A percentile compares a stretch with the other conserved stretches of the same genome.
These are phyloP conservation scores for Tetradesmus lagerheimii DNA, from an alignment of 139 green algal species.

Conservation along the genomic window DNA sequence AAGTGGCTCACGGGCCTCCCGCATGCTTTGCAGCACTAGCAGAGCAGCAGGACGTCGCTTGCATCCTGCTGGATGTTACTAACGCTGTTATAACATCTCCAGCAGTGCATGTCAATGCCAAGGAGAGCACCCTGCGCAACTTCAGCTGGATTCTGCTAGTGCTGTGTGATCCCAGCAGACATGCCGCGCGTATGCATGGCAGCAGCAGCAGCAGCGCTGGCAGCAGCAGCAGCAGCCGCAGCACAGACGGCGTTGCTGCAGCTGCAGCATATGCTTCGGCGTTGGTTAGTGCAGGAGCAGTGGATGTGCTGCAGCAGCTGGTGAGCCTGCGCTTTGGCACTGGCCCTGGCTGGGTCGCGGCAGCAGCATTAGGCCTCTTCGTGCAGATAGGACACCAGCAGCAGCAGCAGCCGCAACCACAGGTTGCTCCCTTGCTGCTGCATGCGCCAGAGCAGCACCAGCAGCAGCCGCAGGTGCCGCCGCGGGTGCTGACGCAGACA, in stretches of 20 bases:
- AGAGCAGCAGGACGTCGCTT: neutral
- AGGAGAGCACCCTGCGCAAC: constrained; percentile 35
- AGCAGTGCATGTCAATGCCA: neutral
- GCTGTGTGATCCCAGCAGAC: neutral
- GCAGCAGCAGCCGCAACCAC: neutral
- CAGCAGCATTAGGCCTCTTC: neutral
- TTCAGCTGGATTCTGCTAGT: constrained; percentile 19
- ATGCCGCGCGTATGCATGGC: too few species aligned
- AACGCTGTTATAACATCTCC: neutral
- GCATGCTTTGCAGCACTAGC: neutral
- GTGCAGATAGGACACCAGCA: neutral
- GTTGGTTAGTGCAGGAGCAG: neutral
- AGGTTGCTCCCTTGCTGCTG: neutral
- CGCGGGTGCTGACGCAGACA: neutral
- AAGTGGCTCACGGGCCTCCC: constrained; percentile 21
- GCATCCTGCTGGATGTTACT: neutral
- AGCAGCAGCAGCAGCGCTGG: constrained; percentile 1
- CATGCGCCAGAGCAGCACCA: constrained; percentile 12
- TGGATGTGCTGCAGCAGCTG: constrained; percentile 21
- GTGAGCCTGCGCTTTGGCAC: neutral
- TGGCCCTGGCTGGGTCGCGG: neutral
- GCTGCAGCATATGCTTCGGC: neutral
- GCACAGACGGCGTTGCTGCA: neutral
- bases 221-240: neutral
- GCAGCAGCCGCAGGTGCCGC: neutral